These are phyloP conservation scores for Herpetomonas samuelpessoai DNA, from an alignment of 208 protist species.

Conservation along the genomic window DNA sequence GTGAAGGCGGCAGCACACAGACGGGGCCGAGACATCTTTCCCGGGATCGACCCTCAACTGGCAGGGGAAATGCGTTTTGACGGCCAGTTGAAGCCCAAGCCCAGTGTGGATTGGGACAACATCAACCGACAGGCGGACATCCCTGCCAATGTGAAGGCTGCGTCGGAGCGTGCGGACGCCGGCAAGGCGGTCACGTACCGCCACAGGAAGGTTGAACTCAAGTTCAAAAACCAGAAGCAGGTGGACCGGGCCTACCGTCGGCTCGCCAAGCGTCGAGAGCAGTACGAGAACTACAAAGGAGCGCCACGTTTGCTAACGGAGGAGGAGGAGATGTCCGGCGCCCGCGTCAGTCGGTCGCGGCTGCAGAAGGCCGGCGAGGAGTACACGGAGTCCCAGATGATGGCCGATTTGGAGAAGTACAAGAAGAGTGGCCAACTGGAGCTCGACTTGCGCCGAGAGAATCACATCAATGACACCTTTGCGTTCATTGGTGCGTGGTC, in stretches of 20 bases:
- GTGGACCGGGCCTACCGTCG: conserved; percentile 58
- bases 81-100: conserved; percentile 21
- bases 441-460: conserved; percentile 45
- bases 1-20: conserved; percentile 23
- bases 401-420: conserved; percentile 56
- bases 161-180: conserved; percentile 21
- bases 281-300: conserved; percentile 41
- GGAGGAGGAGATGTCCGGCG: conserved; percentile 46
- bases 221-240: conserved; percentile 35
- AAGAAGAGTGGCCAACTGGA: conserved; percentile 62
- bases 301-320: conserved; percentile 25
- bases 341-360: background rate
- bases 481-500: conserved; percentile 65
- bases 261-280: conserved; percentile 35
- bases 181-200: conserved; percentile 25
- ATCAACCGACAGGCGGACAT: conserved; percentile 11
- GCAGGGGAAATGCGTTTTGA: conserved; percentile 26
- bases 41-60: conserved; percentile 54
- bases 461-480: conserved; percentile 63
- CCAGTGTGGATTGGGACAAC: conserved; percentile 1
- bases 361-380: background rate
- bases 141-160: conserved; percentile 23
- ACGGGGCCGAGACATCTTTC: conserved; percentile 50
- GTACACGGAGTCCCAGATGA: conserved; percentile 41
- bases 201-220: conserved; percentile 36